Percentiles rank a stretch among this genome's conserved stretches.
phyloP scores from a whole-genome alignment of 2,329 filamentous ascomycete species.

The Coniochaeta sp. region DNA sequence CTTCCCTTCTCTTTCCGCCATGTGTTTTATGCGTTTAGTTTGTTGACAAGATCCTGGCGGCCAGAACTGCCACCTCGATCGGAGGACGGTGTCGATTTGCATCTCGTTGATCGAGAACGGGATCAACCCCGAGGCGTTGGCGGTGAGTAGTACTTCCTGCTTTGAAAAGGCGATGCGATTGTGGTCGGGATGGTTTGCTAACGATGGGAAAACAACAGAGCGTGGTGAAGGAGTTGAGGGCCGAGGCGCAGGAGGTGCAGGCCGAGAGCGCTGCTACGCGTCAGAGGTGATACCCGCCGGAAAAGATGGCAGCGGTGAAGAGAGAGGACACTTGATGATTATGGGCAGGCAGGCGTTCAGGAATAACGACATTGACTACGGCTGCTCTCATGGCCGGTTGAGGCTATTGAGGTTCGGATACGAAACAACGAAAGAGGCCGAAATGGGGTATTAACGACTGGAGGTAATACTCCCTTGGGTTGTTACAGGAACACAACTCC shows the following conservation, averaged over 20 bases:
- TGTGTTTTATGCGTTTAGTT: background rate
- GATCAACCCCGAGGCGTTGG: constrained; percentile 89
- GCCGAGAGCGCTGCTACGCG: constrained; percentile 28
- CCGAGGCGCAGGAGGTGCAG: constrained; percentile 45
- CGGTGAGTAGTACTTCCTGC: constrained; percentile 50
- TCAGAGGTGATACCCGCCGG: constrained; percentile 14
- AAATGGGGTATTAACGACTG: too few species aligned
- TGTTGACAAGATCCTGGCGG: background rate
- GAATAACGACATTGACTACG: background rate
- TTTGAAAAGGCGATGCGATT: background rate
- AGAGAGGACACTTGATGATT: background rate
- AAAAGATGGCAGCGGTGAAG: background rate
- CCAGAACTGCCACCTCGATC: constrained; percentile 89
- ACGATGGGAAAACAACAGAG: constrained; percentile 34
- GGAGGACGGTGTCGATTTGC: constrained; percentile 85
- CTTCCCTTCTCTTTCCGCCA: background rate
- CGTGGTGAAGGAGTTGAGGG: constrained; percentile 53
- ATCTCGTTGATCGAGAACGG: constrained; percentile 97
- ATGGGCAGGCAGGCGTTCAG: background rate
- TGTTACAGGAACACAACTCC: too few species aligned
- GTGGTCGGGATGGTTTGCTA: too few species aligned
- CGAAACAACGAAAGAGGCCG: too few species aligned
- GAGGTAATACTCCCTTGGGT: too few species aligned
- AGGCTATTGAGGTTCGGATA: too few species aligned
- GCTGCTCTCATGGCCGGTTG: background rate